Conservation (phyloP, 2,329 filamentous ascomycete genomes). For the Leptographium wingfieldii region DNA sequence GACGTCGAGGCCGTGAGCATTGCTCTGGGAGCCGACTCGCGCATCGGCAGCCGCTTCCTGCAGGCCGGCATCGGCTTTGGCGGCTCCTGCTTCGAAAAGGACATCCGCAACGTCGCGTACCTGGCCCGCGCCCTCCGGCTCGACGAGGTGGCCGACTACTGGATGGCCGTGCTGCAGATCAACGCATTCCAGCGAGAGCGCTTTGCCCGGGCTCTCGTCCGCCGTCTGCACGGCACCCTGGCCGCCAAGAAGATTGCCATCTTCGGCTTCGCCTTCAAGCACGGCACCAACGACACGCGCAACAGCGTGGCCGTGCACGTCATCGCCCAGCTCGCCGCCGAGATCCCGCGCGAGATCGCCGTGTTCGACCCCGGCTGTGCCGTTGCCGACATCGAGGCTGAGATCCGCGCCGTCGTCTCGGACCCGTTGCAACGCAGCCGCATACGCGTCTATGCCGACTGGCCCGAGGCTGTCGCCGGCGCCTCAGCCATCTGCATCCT, state of each 20-base stretch:
- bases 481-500: no score
- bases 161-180: no score
- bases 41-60: not conserved
- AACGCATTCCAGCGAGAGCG: no score
- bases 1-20: no score
- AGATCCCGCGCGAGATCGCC: not conserved
- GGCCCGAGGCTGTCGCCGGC: no score
- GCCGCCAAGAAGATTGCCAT: slow-evolving; percentile 1
- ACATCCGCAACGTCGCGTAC: slow-evolving; percentile 1
- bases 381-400: not conserved
- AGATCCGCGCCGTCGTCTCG: not conserved
- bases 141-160: no score
- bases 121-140: not conserved
- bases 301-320: slow-evolving; percentile 4
- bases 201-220: no score
- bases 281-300: slow-evolving; percentile 3
- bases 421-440: no score
- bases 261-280: slow-evolving; percentile 4
- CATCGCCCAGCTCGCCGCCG: not conserved
- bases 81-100: slow-evolving; percentile 3
- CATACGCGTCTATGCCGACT: no score
- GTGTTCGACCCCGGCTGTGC: not conserved
- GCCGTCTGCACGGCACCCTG: not conserved
- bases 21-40: not conserved
- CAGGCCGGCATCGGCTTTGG: slow-evolving; percentile 2